Evolutionary conservation across 129 eudicot genomes (phyloP), one percentile per base, ranked within the genome.

Genomic region (Chrysanthemum lavandulifolium): DNA sequence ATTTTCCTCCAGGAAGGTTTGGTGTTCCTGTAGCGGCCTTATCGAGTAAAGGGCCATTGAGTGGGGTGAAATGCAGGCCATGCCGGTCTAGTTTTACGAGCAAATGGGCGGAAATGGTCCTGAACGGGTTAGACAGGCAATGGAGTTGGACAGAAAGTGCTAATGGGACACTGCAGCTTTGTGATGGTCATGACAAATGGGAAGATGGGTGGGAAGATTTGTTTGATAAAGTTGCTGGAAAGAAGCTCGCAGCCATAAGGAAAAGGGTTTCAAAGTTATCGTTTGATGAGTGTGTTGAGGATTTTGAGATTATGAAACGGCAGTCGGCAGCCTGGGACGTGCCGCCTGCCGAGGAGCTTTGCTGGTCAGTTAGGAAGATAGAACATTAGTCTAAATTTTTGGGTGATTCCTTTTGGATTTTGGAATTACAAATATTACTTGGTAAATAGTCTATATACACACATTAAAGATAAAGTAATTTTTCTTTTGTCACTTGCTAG

Each of bases 31-130:
- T 94, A 54, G 96, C 91, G 12, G 78, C 91, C 1, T 8, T 94
- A 51, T 77, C 96, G 6, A 94, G 97, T 77, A 70, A n/a, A n/a
- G 98, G 98, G 33, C 96, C 93, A 1, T 67, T 94, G 29, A 94
- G 89, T 13, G 98, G 98, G 48, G 89, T 82, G 63, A 94, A 94
- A 43, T 94, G 98, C 36, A 76, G 98, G 89, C 97, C 98, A 5
- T 94, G 98, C 36, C 86, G 43, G 51, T 78, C 93, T 0, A 79
- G 71, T 13, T 84, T 85, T 61, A 69, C 66, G 0, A 91, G 82
- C 56, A 12, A 77, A 3, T 82, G 91, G 61, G 92, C 92, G 5
- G 86, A 77, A 9, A 75, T 69, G 0, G 65, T 86, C 9, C 85
- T 94, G 69, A 51, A 15, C 31, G 47, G 74, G 73, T 75, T 94